These are phyloP conservation scores for Eremomyces bilateralis DNA, from an alignment of 495 filamentous ascomycete genomes.

Conservation along the genomic window DNA sequence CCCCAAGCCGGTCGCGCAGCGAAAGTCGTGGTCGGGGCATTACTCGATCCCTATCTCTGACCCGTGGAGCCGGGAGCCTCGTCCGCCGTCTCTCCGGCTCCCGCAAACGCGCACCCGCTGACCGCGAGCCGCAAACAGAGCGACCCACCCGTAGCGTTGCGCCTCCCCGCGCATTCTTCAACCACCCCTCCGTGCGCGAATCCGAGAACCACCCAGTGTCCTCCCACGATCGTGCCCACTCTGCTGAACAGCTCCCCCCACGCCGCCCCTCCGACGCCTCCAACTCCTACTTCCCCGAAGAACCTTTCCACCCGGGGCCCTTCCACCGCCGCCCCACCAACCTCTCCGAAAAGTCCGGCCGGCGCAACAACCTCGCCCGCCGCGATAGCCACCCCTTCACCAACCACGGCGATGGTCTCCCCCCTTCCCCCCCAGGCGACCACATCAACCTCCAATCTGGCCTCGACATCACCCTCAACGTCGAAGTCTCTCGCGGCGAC, in stretches of 20 bases:
- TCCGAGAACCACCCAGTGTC: not conserved
- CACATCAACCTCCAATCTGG: constrained; percentile 51
- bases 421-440: too few relatives aligned
- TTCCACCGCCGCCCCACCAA: constrained; percentile 60
- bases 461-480: constrained; percentile 63
- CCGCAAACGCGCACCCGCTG: not conserved
- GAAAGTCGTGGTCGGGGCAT: too few relatives aligned
- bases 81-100: not conserved
- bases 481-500: constrained; percentile 67
- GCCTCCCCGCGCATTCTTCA: not conserved
- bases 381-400: constrained; percentile 13
- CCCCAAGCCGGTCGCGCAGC: not conserved
- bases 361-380: constrained; percentile 20
- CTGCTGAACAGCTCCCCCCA: not conserved
- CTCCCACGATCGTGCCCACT: not conserved
- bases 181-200: not conserved
- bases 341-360: constrained; percentile 34
- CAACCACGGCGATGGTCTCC: too few relatives aligned
- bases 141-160: not conserved
- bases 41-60: not conserved
- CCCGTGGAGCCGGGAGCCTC: not conserved
- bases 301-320: constrained; percentile 19
- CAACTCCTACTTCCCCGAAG: constrained; percentile 2
- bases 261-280: constrained; percentile 1
- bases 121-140: not conserved